Percentiles rank a stretch among this genome's conserved stretches.
These are phyloP conservation scores for Penicillium sp. DNA, from an alignment of 2,329 filamentous ascomycete genomes.

Conservation along the genomic window DNA sequence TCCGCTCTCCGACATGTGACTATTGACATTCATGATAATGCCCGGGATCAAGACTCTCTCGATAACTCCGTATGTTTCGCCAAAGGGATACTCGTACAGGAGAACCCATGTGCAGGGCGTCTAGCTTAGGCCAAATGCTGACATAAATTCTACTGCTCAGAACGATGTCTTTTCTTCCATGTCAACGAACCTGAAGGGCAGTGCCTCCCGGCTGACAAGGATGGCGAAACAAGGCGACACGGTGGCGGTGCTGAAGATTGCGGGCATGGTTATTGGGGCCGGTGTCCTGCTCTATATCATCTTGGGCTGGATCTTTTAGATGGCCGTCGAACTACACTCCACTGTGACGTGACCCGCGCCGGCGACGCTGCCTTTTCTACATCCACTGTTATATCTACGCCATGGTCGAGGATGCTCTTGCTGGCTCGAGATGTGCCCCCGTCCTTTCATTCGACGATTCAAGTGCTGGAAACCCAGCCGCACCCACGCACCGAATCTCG, in stretches of 20 bases:
- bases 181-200: slow-evolving; percentile 78
- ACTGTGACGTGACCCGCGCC: not conserved
- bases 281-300: slow-evolving; percentile 78
- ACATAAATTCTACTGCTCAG: slow-evolving; percentile 43
- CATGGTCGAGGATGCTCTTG: slow-evolving; percentile 14
- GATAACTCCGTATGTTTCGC: slow-evolving; percentile 71
- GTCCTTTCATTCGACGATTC: not conserved
- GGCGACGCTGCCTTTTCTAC: not conserved
- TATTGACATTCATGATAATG: slow-evolving; percentile 97
- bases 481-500: too few relatives aligned
- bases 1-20: slow-evolving; percentile 90
- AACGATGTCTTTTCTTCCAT: slow-evolving; percentile 91
- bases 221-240: slow-evolving; percentile 93
- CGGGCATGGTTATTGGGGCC: slow-evolving; percentile 73
- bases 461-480: not conserved
- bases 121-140: not conserved
- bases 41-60: slow-evolving; percentile 81
- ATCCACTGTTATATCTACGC: not conserved
- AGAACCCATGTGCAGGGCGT: not conserved
- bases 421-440: slow-evolving; percentile 17
- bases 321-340: not conserved
- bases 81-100: not conserved
- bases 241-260: slow-evolving; percentile 84
- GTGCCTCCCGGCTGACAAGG: slow-evolving; percentile 75
- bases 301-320: slow-evolving; percentile 60